phyloP scores from a whole-genome alignment of 164 flowering plant genomes.

The Tinospora cordifolia region DNA sequence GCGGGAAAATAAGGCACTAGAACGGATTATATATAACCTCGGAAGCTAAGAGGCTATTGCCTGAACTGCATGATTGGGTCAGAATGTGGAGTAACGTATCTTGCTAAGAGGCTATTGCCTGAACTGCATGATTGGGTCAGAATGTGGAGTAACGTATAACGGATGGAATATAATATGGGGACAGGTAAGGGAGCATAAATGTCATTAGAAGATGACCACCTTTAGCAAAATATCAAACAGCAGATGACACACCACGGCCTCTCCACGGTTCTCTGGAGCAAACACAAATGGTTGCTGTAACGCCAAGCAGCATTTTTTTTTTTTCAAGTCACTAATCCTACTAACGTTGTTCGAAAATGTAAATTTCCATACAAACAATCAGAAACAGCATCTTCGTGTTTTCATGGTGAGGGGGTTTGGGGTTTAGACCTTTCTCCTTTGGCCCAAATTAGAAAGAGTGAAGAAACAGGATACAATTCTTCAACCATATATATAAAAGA shows the following conservation, averaged over 20 bases:
- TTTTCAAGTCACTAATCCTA: neutral
- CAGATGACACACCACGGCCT: neutral
- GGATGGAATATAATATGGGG: neutral
- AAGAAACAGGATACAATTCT: slow-evolving; percentile 7
- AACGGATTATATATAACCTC: too few species aligned
- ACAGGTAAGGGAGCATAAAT: neutral
- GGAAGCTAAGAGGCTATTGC: too few species aligned
- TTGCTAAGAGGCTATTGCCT: too few species aligned
- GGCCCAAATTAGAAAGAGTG: neutral
- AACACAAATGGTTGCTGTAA: neutral
- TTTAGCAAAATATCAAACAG: neutral
- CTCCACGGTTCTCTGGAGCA: neutral
- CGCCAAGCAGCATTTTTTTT: neutral
- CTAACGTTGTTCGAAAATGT: neutral
- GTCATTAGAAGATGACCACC: neutral
- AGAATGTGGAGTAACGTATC: too few species aligned
- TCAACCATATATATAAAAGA: slow-evolving; percentile 6
- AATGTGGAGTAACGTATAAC: neutral
- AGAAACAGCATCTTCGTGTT: slow-evolving; percentile 4
- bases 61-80: too few species aligned
- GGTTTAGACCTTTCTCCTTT: slow-evolving; percentile 1
- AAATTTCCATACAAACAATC: slow-evolving; percentile 12
- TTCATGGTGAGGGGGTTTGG: neutral
- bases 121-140: too few species aligned
- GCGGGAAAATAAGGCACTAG: too few species aligned